phyloP scores from a whole-genome alignment of 2,329 filamentous ascomycete genomes.

The Phialophora chinensis region DNA sequence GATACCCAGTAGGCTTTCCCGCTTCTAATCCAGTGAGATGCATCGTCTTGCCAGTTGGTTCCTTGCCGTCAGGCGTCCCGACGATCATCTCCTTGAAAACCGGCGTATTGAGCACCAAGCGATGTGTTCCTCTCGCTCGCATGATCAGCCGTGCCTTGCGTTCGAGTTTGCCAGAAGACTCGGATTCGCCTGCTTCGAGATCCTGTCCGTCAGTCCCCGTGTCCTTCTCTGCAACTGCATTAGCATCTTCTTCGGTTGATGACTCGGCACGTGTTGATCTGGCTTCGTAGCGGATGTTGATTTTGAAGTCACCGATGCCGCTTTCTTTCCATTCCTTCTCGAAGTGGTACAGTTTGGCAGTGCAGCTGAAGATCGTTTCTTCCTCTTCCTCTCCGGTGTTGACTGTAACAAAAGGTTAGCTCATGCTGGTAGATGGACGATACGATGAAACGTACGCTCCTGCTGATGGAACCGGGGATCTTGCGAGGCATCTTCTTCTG shows the following conservation, averaged over 20 bases:
- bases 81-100: slow-evolving; percentile 80
- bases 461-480: slow-evolving; percentile 61
- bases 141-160: slow-evolving; percentile 76
- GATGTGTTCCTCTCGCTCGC: slow-evolving; percentile 86
- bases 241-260: slow-evolving; percentile 51
- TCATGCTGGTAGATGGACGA: neutral
- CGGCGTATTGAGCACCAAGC: slow-evolving; percentile 83
- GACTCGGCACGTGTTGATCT: slow-evolving; percentile 60
- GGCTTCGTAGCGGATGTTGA: slow-evolving; percentile 56
- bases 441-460: slow-evolving; percentile 64
- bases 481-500: slow-evolving; percentile 62
- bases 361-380: slow-evolving; percentile 72
- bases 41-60: slow-evolving; percentile 73
- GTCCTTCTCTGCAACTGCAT: slow-evolving; percentile 40
- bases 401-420: slow-evolving; percentile 58
- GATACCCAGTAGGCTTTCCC: slow-evolving; percentile 58
- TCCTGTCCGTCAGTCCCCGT: slow-evolving; percentile 36
- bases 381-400: slow-evolving; percentile 90
- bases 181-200: slow-evolving; percentile 40
- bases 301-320: slow-evolving; percentile 45
- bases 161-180: slow-evolving; percentile 20
- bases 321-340: slow-evolving; percentile 81
- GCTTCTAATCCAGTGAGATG: slow-evolving; percentile 66
- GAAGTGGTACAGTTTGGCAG: slow-evolving; percentile 85
- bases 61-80: slow-evolving; percentile 66